Evolutionary conservation across 2,329 filamentous ascomycete species (phyloP).

Genomic region (Xylariaceae sp.): DNA sequence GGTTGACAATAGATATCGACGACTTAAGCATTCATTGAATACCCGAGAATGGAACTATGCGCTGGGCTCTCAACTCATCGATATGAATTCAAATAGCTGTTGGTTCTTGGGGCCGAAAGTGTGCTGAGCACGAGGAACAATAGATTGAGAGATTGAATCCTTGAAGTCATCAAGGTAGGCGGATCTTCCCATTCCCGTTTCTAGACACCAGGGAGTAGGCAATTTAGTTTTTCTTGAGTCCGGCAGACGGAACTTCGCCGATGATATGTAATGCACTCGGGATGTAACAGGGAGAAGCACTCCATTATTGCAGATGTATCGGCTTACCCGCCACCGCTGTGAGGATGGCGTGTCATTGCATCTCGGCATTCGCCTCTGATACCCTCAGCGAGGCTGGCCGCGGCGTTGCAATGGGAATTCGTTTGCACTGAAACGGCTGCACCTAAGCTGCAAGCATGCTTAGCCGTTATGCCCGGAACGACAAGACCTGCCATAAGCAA

Average conservation of each 20-base stretch:
- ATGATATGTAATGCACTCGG: not conserved
- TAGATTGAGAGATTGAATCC: not conserved
- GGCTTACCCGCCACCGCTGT: too few species aligned
- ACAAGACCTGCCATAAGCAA: not conserved
- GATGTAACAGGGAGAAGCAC: not conserved
- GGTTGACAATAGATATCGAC: not conserved
- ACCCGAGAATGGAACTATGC: too few species aligned
- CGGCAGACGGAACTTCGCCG: not conserved
- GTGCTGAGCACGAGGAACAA: too few species aligned
- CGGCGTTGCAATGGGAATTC: slow-evolving; percentile 1
- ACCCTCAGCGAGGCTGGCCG: slow-evolving; percentile 16
- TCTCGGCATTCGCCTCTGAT: slow-evolving; percentile 13
- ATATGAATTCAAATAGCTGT: too few species aligned
- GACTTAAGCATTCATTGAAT: not conserved
- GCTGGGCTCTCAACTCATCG: too few species aligned
- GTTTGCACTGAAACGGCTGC: slow-evolving; percentile 4
- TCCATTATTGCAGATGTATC: not conserved
- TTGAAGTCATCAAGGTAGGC: not conserved
- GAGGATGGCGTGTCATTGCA: slow-evolving; percentile 5
- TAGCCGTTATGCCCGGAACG: not conserved
- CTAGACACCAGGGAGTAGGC: not conserved
- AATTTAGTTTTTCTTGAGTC: not conserved
- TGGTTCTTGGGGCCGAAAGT: too few species aligned
- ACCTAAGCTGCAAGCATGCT: not conserved
- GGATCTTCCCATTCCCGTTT: not conserved